Conservation (phyloP, 1,284 basidiomycete species). For the Coniferiporia weirii region DNA sequence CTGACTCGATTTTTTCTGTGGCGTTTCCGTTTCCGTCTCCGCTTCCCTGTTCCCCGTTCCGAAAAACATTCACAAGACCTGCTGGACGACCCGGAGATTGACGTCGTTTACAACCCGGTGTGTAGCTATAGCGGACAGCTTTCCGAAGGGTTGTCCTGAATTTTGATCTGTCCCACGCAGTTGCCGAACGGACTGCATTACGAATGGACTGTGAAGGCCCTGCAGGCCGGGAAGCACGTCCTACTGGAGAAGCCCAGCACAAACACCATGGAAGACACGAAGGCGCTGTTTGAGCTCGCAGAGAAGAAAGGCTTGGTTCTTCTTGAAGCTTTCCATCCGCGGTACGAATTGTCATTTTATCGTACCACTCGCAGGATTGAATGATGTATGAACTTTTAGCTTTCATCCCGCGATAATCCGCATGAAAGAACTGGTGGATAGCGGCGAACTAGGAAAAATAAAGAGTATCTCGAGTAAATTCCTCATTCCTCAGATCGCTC, state of each 20-base stretch:
- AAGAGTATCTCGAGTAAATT: constrained; percentile 27
- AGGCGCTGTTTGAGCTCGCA: constrained; percentile 31
- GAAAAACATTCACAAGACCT: constrained; percentile 20
- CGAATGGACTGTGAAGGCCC: constrained; percentile 30
- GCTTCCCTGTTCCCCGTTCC: too few species aligned
- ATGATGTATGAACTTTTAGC: constrained; percentile 22
- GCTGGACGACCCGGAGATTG: constrained; percentile 26
- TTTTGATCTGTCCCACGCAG: background rate
- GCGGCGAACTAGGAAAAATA: constrained; percentile 34
- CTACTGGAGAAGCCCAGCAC: constrained; percentile 30
- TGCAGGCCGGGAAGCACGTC: constrained; percentile 30
- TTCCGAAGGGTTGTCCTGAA: background rate
- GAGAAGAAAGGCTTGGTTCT: constrained; percentile 48
- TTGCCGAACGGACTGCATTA: constrained; percentile 30
- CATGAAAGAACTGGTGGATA: constrained; percentile 32
- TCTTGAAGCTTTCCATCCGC: constrained; percentile 63
- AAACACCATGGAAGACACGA: constrained; percentile 26
- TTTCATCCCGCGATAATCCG: constrained; percentile 42
- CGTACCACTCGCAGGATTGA: background rate
- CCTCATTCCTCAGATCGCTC: constrained; percentile 28
- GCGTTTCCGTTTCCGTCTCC: background rate
- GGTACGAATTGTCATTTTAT: constrained; percentile 28
- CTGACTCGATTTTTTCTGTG: background rate
- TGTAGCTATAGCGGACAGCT: background rate
- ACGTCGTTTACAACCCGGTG: constrained; percentile 24